A percentile compares a stretch with the other conserved stretches of the same genome.
These are phyloP conservation scores for Microbotryomycetes sp. DNA, from an alignment of 1,284 basidiomycete species.

Conservation along the genomic window DNA sequence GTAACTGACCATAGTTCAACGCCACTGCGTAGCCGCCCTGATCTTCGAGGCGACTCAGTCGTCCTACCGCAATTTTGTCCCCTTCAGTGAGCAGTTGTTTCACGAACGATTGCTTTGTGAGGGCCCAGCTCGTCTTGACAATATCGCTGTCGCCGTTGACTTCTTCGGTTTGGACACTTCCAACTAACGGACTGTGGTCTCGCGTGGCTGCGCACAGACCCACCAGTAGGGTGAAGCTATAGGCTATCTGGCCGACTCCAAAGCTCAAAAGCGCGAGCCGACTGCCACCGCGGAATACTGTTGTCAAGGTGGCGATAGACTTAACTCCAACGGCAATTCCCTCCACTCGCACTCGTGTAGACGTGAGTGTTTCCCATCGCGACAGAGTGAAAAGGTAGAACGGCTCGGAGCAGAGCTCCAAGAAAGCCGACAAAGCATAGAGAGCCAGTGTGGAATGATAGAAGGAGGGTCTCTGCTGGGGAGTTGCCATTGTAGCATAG, in stretches of 20 bases:
- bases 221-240: constrained; percentile 48
- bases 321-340: constrained; percentile 70
- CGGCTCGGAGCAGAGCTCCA: constrained; percentile 75
- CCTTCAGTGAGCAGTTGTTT: constrained; percentile 95
- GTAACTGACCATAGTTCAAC: constrained; percentile 73
- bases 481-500: constrained; percentile 43
- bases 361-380: constrained; percentile 22
- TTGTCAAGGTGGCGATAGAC: constrained; percentile 59
- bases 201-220: constrained; percentile 39
- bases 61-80: constrained; percentile 81
- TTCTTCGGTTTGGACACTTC: not conserved
- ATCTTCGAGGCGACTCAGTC: constrained; percentile 69
- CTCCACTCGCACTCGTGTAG: constrained; percentile 46
- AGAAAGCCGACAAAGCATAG: constrained; percentile 64
- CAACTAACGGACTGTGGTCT: constrained; percentile 1
- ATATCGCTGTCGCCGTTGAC: constrained; percentile 46
- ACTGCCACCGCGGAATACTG: constrained; percentile 50
- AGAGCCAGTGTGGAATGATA: constrained; percentile 58
- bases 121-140: constrained; percentile 47
- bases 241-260: constrained; percentile 67
- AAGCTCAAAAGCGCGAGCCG: constrained; percentile 66
- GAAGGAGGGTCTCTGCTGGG: constrained; percentile 37
- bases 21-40: constrained; percentile 92
- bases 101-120: constrained; percentile 77
- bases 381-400: constrained; percentile 56